These are phyloP conservation scores for Candida pseudoglaebosa DNA, from an alignment of 805 yeast genomes.

Conservation along the genomic window DNA sequence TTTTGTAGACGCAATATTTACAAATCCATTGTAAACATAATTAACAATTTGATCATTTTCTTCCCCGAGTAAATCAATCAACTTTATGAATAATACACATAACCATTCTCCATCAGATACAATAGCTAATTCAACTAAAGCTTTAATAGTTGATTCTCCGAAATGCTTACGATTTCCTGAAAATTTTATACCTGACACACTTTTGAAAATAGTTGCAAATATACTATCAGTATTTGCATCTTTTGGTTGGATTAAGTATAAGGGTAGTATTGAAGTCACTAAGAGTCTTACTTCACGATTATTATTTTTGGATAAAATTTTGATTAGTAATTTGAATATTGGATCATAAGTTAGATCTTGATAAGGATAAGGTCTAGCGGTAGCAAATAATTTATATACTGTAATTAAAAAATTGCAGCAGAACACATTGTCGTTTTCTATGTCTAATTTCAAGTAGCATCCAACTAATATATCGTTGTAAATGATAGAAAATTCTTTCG, in stretches of 20 bases:
- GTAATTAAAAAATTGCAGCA: conserved; percentile 43
- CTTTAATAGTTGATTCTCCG: conserved; percentile 54
- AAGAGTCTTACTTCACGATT: conserved; percentile 56
- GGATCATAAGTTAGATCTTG: conserved; percentile 12
- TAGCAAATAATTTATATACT: conserved; percentile 47
- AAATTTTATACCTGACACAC: conserved; percentile 41
- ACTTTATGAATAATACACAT: conserved; percentile 58
- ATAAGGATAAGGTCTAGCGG: conserved; percentile 46
- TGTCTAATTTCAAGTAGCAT: background rate
- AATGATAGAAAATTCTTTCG: conserved; percentile 17
- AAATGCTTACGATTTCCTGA: conserved; percentile 30
- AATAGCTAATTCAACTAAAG: conserved; percentile 64
- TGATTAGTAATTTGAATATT: conserved; percentile 39
- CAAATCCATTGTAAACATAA: conserved; percentile 62
- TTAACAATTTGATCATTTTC: conserved; percentile 61
- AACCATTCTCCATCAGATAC: conserved; percentile 64
- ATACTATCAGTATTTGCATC: conserved; percentile 16
- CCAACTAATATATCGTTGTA: conserved; percentile 19
- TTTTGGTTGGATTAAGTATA: conserved; percentile 39
- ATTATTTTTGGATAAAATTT: conserved; percentile 32
- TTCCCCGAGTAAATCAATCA: conserved; percentile 66
- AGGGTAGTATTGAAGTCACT: conserved; percentile 50
- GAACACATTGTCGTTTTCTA: conserved; percentile 22
- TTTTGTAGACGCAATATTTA: conserved; percentile 53
- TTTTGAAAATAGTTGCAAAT: conserved; percentile 42